These are phyloP conservation scores for Mycogone perniciosa DNA, from an alignment of 2,329 filamentous ascomycete species.

Conservation along the genomic window DNA sequence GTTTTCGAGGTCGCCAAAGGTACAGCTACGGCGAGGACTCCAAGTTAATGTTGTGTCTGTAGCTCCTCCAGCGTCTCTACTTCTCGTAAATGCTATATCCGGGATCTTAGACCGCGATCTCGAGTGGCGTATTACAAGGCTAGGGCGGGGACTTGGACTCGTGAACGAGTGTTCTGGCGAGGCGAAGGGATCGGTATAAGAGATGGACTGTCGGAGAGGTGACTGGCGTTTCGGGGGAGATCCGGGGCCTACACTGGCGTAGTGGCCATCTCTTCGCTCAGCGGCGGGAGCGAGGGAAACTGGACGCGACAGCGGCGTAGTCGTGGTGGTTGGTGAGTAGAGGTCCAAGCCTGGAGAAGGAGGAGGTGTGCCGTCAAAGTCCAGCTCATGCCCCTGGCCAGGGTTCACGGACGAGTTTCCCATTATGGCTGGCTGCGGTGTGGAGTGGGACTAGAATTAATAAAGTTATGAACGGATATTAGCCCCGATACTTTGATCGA, in stretches of 20 bases:
- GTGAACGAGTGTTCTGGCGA: background rate
- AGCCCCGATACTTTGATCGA: background rate
- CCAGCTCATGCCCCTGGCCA: slow-evolving; percentile 12
- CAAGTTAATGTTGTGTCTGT: background rate
- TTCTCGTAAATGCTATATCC: slow-evolving; percentile 1
- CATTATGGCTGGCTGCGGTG: slow-evolving; percentile 10
- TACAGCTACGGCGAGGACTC: slow-evolving; percentile 6
- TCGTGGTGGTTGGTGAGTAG: slow-evolving; percentile 8
- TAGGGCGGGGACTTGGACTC: slow-evolving; percentile 4
- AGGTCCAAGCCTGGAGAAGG: slow-evolving; percentile 10
- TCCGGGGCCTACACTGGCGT: slow-evolving; percentile 21
- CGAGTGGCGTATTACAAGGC: slow-evolving; percentile 8
- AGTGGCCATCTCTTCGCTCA: slow-evolving; percentile 17
- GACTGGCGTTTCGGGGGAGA: slow-evolving; percentile 24
- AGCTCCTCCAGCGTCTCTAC: background rate
- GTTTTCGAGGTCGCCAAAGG: slow-evolving; percentile 1
- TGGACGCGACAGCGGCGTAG: slow-evolving; percentile 15
- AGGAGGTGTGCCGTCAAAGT: slow-evolving; percentile 2
- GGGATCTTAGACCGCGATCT: slow-evolving; percentile 8
- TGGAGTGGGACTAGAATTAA: slow-evolving; percentile 5
- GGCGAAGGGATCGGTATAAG: slow-evolving; percentile 17
- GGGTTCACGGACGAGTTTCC: slow-evolving; percentile 10
- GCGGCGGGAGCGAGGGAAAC: slow-evolving; percentile 14
- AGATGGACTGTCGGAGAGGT: slow-evolving; percentile 26
- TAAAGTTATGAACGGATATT: slow-evolving; percentile 8